phyloP scores from a whole-genome alignment of 108 stramenopile genomes.

The Schizochytrium sp. region DNA sequence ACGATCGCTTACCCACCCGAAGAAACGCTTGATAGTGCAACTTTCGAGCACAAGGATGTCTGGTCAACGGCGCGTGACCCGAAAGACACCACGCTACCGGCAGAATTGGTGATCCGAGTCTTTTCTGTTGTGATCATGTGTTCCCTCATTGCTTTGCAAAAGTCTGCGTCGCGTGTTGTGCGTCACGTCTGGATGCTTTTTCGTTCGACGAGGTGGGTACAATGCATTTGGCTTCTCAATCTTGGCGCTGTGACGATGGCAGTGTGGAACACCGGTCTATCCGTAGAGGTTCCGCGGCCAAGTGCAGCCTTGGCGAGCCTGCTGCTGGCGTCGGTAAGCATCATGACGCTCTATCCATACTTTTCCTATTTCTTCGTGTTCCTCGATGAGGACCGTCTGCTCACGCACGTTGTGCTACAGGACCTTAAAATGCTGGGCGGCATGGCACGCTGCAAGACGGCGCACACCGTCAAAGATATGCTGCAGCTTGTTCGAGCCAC shows the following conservation, averaged over 20 bases:
- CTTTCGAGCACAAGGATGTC: not conserved
- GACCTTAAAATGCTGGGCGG: not conserved
- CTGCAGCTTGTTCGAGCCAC: not conserved
- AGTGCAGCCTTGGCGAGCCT: not conserved
- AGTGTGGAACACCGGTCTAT: not conserved
- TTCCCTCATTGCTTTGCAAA: not conserved
- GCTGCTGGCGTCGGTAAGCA: not conserved
- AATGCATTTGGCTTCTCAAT: not conserved
- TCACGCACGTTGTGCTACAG: not conserved
- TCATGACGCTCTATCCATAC: not conserved
- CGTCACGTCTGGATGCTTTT: not conserved
- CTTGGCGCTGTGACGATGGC: not conserved
- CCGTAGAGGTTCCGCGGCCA: not conserved
- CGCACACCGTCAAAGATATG: not conserved
- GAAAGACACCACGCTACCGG: not conserved
- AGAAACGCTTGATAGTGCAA: too few relatives aligned
- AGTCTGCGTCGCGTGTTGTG: not conserved
- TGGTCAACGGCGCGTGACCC: not conserved
- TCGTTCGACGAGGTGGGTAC: not conserved
- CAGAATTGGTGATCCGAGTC: not conserved
- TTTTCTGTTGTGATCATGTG: constrained; percentile 2
- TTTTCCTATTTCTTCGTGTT: constrained; percentile 14
- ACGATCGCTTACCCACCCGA: not conserved
- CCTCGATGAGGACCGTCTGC: not conserved
- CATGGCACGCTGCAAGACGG: not conserved